A percentile compares a stretch with the other conserved stretches of the same genome.
phyloP scores from a whole-genome alignment of 257 asterid genomes.

The Solanum bulbocastanum region DNA sequence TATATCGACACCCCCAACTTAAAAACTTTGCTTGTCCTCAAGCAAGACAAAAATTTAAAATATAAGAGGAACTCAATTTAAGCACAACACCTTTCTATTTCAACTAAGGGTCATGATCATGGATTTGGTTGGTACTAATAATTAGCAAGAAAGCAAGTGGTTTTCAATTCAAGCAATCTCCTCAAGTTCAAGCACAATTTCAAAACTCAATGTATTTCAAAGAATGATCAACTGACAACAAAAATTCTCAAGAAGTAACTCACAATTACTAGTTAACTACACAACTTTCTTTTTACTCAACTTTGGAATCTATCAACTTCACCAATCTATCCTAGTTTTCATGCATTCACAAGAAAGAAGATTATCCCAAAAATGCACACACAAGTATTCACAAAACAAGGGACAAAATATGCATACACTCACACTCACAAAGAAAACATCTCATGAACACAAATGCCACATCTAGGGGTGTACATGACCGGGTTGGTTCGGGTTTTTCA shows the following conservation, averaged over 20 bases:
- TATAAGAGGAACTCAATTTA: background rate
- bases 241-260: background rate
- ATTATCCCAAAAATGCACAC: background rate
- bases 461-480: too few relatives aligned
- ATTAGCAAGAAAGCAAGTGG: background rate
- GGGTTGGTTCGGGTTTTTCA: too few relatives aligned
- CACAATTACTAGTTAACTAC: background rate
- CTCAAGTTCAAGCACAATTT: background rate
- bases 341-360: too few relatives aligned
- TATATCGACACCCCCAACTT: background rate
- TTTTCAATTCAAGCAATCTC: background rate
- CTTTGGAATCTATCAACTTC: background rate
- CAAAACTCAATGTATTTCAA: background rate
- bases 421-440: background rate
- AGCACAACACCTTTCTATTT: background rate
- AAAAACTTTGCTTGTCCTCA: background rate
- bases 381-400: background rate
- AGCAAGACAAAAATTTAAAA: background rate
- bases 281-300: too few relatives aligned
- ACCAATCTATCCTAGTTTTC: background rate
- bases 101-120: background rate
- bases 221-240: background rate
- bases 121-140: background rate
- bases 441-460: background rate
- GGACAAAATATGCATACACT: background rate